Evolutionary conservation across 768 basidiomycete genomes (phyloP).

Genomic region (Coprinopsis sp.): DNA sequence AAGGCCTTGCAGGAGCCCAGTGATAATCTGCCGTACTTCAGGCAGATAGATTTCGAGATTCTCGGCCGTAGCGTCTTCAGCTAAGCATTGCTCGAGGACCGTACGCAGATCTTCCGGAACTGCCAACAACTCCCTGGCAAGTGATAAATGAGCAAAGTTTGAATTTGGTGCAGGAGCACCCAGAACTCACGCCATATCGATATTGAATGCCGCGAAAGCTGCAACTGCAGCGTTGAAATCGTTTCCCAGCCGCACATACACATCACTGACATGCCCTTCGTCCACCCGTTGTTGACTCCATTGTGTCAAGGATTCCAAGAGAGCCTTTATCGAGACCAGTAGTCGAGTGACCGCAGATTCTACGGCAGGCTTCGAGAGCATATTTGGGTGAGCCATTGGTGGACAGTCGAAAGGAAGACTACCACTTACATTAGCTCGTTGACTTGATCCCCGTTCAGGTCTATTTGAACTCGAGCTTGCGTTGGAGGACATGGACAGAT

Average conservation of each 20-base stretch:
- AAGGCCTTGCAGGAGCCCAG: slow-evolving; percentile 88
- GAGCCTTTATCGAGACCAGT: slow-evolving; percentile 89
- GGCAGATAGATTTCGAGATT: slow-evolving; percentile 90
- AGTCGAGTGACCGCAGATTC: slow-evolving; percentile 91
- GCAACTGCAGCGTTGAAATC: slow-evolving; percentile 94
- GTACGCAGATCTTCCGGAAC: slow-evolving; percentile 87
- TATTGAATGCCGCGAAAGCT: slow-evolving; percentile 79
- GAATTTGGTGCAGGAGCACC: background rate
- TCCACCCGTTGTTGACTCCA: slow-evolving; percentile 74
- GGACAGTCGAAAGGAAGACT: slow-evolving; percentile 1
- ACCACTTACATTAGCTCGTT: slow-evolving; percentile 32
- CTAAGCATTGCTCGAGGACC: slow-evolving; percentile 86
- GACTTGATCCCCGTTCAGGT: slow-evolving; percentile 38
- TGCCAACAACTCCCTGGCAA: slow-evolving; percentile 80
- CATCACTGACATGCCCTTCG: slow-evolving; percentile 87
- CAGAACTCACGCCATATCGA: slow-evolving; percentile 81
- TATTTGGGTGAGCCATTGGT: slow-evolving; percentile 5
- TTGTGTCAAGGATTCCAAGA: slow-evolving; percentile 83
- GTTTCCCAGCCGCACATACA: slow-evolving; percentile 94
- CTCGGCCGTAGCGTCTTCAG: slow-evolving; percentile 82
- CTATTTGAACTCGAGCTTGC: slow-evolving; percentile 36
- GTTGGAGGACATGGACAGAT: slow-evolving; percentile 46
- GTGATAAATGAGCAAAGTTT: slow-evolving; percentile 11
- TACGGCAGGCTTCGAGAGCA: slow-evolving; percentile 56
- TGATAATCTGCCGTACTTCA: slow-evolving; percentile 87